phyloP scores from a whole-genome alignment of 371 early-diverging fungal species.

The Nematocida displodere region DNA sequence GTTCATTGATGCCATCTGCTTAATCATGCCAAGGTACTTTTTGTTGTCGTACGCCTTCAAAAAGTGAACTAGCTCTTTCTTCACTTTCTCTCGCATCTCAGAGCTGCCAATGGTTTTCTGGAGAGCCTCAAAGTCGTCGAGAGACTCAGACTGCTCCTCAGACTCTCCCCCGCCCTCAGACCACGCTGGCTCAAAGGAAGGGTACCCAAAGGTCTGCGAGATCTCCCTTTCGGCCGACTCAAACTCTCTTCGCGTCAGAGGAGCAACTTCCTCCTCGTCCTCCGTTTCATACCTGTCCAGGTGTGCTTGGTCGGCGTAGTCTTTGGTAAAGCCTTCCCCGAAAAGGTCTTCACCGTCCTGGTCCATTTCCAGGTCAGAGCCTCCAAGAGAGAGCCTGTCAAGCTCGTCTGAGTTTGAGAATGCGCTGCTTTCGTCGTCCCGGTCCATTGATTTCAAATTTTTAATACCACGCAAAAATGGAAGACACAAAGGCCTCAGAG shows the following conservation, averaged over 20 bases:
- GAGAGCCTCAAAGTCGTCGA: constrained; percentile 11
- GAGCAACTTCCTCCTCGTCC: constrained; percentile 36
- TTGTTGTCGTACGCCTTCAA: constrained; percentile 35
- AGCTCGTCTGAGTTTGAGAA: neutral
- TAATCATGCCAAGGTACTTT: constrained; percentile 61
- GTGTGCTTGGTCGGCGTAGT: constrained; percentile 39
- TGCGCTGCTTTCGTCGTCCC: constrained; percentile 11
- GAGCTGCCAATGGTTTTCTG: constrained; percentile 36
- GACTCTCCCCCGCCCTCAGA: neutral
- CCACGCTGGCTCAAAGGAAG: neutral
- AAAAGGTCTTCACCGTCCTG: constrained; percentile 30
- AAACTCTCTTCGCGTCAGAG: constrained; percentile 18
- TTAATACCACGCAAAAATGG: neutral
- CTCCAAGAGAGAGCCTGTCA: constrained; percentile 22
- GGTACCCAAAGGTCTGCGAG: neutral
- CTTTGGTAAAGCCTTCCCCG: constrained; percentile 8
- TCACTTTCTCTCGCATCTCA: constrained; percentile 27
- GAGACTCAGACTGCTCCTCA: neutral
- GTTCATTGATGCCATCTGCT: constrained; percentile 63
- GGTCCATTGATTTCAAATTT: constrained; percentile 37
- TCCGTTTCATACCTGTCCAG: constrained; percentile 42
- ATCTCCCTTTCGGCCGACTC: constrained; percentile 39
- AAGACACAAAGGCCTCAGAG: constrained; percentile 34
- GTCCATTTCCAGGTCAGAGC: constrained; percentile 12
- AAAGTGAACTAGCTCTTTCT: constrained; percentile 50